Evolutionary conservation across 2,329 filamentous ascomycete genomes (phyloP).

Genomic region (Zymoseptoria brevis): DNA sequence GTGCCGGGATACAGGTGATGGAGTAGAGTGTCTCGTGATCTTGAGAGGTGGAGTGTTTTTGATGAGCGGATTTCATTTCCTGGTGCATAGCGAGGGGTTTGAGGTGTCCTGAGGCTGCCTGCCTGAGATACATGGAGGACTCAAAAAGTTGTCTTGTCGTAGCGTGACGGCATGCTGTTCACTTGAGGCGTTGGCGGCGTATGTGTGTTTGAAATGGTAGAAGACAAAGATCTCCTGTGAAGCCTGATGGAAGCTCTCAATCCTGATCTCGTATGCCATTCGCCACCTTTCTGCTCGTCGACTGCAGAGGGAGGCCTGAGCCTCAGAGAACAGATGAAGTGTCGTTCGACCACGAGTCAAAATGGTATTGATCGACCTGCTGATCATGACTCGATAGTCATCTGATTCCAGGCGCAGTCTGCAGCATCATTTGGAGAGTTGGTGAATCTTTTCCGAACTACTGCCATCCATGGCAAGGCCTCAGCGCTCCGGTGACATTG

Average conservation of each 20-base stretch:
- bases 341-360: not conserved
- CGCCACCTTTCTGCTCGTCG: no score
- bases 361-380: not conserved
- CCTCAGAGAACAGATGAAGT: no score
- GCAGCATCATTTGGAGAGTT: no score
- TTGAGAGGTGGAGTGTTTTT: not conserved
- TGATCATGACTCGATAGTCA: not conserved
- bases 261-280: no score
- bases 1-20: slow-evolving; percentile 14
- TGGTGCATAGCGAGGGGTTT: not conserved
- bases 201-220: not conserved
- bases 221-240: not conserved
- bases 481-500: no score
- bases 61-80: not conserved
- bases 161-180: no score
- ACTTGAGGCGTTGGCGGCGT: not conserved
- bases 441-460: no score
- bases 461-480: no score
- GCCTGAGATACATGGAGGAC: not conserved
- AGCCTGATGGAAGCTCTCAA: no score
- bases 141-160: not conserved
- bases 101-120: not conserved
- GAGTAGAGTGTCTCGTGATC: not conserved
- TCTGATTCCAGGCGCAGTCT: no score
- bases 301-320: no score